phyloP scores from a whole-genome alignment of 495 filamentous ascomycete species.

The Podospora sp. region DNA sequence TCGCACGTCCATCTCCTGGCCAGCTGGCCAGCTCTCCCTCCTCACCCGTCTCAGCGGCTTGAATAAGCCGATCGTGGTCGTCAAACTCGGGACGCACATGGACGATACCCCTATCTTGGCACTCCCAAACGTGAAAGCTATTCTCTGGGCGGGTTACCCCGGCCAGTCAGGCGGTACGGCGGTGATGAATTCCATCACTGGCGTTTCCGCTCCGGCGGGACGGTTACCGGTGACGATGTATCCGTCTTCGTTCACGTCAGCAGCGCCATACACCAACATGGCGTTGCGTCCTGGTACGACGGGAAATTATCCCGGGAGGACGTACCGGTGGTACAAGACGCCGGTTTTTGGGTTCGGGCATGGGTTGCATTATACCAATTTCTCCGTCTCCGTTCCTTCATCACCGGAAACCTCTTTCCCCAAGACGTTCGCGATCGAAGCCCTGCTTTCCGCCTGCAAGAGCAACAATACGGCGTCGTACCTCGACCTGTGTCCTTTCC shows the following conservation, averaged over 20 bases:
- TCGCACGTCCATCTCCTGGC: slow-evolving; percentile 47
- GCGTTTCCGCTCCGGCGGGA: slow-evolving; percentile 56
- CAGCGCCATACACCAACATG: slow-evolving; percentile 48
- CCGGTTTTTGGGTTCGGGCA: slow-evolving; percentile 53
- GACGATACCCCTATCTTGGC: slow-evolving; percentile 56
- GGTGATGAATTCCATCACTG: slow-evolving; percentile 55
- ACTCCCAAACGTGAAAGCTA: slow-evolving; percentile 52
- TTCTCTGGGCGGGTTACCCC: slow-evolving; percentile 58
- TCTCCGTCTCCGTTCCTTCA: too few species aligned
- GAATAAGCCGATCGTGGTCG: slow-evolving; percentile 46
- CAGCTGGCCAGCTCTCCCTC: slow-evolving; percentile 44
- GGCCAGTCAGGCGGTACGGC: slow-evolving; percentile 60
- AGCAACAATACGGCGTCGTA: slow-evolving; percentile 35
- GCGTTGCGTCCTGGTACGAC: slow-evolving; percentile 40
- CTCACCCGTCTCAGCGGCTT: slow-evolving; percentile 40
- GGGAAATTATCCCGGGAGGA: slow-evolving; percentile 33
- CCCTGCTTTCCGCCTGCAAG: too few species aligned
- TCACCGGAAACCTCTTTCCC: too few species aligned
- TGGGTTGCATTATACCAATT: slow-evolving; percentile 51
- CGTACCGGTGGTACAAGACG: slow-evolving; percentile 49
- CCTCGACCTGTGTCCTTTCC: slow-evolving; percentile 51
- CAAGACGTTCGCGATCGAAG: too few species aligned
- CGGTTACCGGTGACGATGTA: slow-evolving; percentile 64
- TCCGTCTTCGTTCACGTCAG: slow-evolving; percentile 43
- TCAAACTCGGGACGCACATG: slow-evolving; percentile 57